Evolutionary conservation across 805 yeast species (phyloP).

Genomic region (Danielia reshetovae): DNA sequence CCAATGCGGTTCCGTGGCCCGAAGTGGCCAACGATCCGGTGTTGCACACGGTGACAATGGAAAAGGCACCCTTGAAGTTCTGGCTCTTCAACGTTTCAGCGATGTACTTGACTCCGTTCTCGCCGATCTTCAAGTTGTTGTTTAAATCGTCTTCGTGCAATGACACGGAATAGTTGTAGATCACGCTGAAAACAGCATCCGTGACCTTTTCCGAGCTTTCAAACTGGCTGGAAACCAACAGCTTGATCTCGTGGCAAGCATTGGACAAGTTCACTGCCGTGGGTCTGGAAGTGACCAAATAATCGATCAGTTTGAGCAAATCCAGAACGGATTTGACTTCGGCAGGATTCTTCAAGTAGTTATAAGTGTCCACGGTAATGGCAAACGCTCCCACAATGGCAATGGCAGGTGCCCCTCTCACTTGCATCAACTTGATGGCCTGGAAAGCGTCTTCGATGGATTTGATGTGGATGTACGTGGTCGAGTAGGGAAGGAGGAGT

Average conservation of each 20-base stretch:
- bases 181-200: slow-evolving; percentile 21
- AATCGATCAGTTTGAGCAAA: slow-evolving; percentile 51
- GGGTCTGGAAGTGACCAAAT: slow-evolving; percentile 76
- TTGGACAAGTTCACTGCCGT: slow-evolving; percentile 91
- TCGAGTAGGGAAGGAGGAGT: slow-evolving; percentile 72
- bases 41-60: slow-evolving; percentile 89
- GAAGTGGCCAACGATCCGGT: slow-evolving; percentile 97
- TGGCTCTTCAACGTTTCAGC: slow-evolving; percentile 40
- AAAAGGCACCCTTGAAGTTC: slow-evolving; percentile 58
- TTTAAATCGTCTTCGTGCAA: slow-evolving; percentile 72
- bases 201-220: slow-evolving; percentile 13
- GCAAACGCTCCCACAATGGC: slow-evolving; percentile 91
- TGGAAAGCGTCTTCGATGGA: slow-evolving; percentile 71
- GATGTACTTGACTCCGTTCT: slow-evolving; percentile 73
- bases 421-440: slow-evolving; percentile 89
- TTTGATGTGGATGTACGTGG: slow-evolving; percentile 59
- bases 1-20: slow-evolving; percentile 96
- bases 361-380: slow-evolving; percentile 64
- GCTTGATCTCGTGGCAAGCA: slow-evolving; percentile 56
- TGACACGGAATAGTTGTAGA: slow-evolving; percentile 45
- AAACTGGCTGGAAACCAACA: slow-evolving; percentile 18
- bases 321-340: slow-evolving; percentile 25
- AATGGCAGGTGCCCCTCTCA: slow-evolving; percentile 97
- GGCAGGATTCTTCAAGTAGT: slow-evolving; percentile 21
- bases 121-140: slow-evolving; percentile 78